Conservation (phyloP, 768 basidiomycete species). For the Phanerodontia chrysosporium region DNA sequence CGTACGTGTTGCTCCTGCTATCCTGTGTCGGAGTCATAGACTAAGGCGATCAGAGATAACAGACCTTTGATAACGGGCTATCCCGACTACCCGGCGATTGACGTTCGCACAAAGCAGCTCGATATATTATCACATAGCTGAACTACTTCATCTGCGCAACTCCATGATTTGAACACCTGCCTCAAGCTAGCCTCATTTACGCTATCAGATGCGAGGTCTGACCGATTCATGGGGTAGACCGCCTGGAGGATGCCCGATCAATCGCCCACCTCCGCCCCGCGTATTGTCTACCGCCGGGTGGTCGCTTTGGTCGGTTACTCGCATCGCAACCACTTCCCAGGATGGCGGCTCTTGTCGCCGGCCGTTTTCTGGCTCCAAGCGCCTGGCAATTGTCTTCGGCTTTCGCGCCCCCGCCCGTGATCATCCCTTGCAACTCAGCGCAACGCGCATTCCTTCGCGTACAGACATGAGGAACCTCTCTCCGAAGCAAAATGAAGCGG, state of each 20-base stretch:
- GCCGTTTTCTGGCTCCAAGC: neutral
- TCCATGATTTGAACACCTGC: no score
- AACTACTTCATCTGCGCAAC: no score
- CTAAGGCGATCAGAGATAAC: neutral
- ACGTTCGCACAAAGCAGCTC: neutral
- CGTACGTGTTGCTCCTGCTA: no score
- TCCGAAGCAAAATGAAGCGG: neutral
- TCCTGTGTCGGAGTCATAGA: no score
- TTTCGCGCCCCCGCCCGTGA: neutral
- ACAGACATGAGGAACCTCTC: neutral
- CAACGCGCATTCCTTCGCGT: neutral
- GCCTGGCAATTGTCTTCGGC: neutral
- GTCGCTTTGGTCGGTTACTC: neutral
- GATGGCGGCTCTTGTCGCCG: neutral
- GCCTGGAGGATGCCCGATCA: no score
- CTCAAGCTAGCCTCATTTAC: no score
- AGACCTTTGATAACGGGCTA: neutral
- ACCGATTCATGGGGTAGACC: no score
- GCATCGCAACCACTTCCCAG: neutral
- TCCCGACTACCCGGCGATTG: neutral
- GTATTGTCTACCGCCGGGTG: no score
- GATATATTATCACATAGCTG: no score
- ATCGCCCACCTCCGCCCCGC: no score
- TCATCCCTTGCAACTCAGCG: neutral
- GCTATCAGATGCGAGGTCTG: no score